These are phyloP conservation scores for Haplosporangium sp. DNA, from an alignment of 371 early-diverging fungal genomes.

Conservation along the genomic window DNA sequence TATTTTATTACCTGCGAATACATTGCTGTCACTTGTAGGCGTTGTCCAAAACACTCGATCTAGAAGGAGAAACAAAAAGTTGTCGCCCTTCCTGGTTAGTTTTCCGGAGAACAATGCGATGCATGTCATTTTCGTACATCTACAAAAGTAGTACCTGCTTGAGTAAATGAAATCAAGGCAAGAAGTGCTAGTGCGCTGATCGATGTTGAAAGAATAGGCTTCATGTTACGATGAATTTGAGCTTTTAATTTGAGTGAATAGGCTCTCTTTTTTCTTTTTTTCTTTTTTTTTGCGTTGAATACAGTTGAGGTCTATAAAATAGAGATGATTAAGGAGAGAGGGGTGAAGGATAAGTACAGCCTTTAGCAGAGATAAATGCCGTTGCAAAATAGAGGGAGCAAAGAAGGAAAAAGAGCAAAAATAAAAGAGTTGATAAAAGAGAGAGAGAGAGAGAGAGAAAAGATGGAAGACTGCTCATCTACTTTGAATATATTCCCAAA, in stretches of 20 bases:
- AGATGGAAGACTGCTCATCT: too few species aligned
- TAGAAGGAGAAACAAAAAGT: constrained; percentile 6
- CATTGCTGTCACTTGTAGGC: constrained; percentile 18
- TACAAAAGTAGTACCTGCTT: constrained; percentile 1
- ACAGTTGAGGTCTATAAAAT: too few species aligned
- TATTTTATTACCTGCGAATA: constrained; percentile 17
- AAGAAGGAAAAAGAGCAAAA: too few species aligned
- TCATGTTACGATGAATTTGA: constrained; percentile 4
- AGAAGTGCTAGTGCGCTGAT: background rate
- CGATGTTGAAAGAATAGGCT: constrained; percentile 1
- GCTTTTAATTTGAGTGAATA: background rate
- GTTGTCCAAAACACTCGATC: constrained; percentile 29
- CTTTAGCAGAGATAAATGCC: too few species aligned
- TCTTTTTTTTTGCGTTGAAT: background rate
- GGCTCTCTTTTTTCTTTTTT: too few species aligned
- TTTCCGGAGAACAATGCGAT: background rate
- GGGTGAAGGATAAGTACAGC: too few species aligned
- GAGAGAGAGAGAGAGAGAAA: too few species aligned
- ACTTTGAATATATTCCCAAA: too few species aligned
- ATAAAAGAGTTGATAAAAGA: too few species aligned
- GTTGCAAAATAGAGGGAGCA: too few species aligned
- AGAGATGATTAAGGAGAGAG: too few species aligned
- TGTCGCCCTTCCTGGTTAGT: background rate
- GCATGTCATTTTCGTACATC: background rate
- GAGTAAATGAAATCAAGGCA: background rate